A percentile compares a stretch with the other conserved stretches of the same genome.
These are phyloP conservation scores for Pseudopediastrum boryanum DNA, from an alignment of 139 green algal species.

Conservation along the genomic window DNA sequence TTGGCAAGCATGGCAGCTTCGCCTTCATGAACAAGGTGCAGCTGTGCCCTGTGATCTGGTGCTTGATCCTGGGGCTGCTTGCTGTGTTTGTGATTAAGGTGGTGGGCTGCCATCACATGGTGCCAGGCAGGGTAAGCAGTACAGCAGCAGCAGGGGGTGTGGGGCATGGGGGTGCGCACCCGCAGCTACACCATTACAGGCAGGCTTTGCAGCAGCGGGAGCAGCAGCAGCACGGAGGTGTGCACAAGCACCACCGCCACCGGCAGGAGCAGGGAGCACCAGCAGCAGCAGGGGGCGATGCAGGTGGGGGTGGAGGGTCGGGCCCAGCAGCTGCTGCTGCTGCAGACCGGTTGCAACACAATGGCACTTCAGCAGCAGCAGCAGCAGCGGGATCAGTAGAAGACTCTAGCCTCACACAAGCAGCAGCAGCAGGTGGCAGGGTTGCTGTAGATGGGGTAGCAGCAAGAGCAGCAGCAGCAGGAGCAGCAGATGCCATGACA, in stretches of 20 bases:
- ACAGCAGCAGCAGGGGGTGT: neutral
- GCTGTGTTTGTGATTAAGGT: conserved; percentile 68
- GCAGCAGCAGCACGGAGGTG: neutral
- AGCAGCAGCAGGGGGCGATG: neutral
- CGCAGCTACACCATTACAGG: neutral
- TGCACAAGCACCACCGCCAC: neutral
- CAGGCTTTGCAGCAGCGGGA: neutral
- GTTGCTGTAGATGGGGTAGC: neutral
- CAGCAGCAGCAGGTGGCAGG: neutral
- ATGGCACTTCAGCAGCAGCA: neutral
- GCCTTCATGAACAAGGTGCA: conserved; percentile 68
- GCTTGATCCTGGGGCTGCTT: conserved; percentile 74
- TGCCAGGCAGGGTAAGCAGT: conserved; percentile 17
- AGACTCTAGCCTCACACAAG: neutral
- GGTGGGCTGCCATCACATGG: conserved; percentile 4
- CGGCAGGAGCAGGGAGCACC: neutral
- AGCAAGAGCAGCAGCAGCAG: neutral
- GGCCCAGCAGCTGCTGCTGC: neutral
- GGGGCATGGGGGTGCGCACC: too few relatives aligned
- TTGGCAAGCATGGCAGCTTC: conserved; percentile 57
- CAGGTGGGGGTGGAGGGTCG: neutral
- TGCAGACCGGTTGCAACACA: neutral
- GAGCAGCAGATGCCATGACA: neutral
- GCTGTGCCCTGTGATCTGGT: conserved; percentile 85
- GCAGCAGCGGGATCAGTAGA: neutral